These are phyloP conservation scores for Pulveroboletus frians DNA, from an alignment of 768 basidiomycete species.

Conservation along the genomic window DNA sequence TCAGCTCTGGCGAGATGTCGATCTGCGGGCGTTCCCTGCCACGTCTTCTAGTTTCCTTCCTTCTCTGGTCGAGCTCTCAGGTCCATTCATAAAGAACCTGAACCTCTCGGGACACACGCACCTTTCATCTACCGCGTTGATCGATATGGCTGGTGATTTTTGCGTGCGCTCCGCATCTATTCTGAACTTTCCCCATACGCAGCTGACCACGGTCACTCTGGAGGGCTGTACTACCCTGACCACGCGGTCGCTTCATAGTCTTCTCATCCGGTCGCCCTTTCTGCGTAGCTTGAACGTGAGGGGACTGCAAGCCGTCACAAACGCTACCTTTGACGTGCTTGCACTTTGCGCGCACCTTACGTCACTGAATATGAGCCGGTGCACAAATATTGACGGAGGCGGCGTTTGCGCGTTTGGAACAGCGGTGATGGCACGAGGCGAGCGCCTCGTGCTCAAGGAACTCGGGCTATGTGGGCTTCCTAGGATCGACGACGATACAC, in stretches of 20 bases:
- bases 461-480: conserved; percentile 67
- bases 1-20: conserved; percentile 72
- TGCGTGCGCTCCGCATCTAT: conserved; percentile 37
- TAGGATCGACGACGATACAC: conserved; percentile 51
- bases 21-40: conserved; percentile 59
- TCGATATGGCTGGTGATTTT: conserved; percentile 50
- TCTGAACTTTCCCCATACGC: conserved; percentile 45
- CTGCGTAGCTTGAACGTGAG: conserved; percentile 58
- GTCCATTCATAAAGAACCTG: conserved; percentile 58
- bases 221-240: conserved; percentile 67
- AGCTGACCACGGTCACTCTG: conserved; percentile 65
- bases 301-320: conserved; percentile 64
- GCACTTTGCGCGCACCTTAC: conserved; percentile 51
- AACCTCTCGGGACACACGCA: conserved; percentile 59
- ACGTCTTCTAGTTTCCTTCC: conserved; percentile 47
- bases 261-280: conserved; percentile 60
- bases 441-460: conserved; percentile 51
- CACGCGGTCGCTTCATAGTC: conserved; percentile 60
- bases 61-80: conserved; percentile 50
- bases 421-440: conserved; percentile 41
- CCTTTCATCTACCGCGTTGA: conserved; percentile 45
- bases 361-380: conserved; percentile 67
- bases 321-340: conserved; percentile 69
- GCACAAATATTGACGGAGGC: conserved; percentile 58
- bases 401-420: conserved; percentile 51